These are phyloP conservation scores for Penicillium sp. DNA, from an alignment of 2,329 filamentous ascomycete genomes.

Conservation along the genomic window DNA sequence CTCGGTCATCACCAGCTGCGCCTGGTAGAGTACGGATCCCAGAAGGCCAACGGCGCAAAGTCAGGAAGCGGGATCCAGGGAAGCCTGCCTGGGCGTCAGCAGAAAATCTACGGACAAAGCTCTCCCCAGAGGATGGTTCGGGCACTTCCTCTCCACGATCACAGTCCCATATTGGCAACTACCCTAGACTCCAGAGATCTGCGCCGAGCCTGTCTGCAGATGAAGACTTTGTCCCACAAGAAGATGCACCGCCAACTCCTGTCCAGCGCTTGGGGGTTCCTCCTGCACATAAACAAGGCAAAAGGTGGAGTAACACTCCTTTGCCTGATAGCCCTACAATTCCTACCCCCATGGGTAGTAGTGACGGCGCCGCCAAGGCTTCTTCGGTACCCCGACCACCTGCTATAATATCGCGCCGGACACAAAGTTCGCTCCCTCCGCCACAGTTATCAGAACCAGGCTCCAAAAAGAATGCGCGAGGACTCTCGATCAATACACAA, in stretches of 20 bases:
- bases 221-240: slow-evolving; percentile 5
- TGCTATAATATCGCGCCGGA: slow-evolving; percentile 7
- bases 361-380: slow-evolving; percentile 4
- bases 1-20: slow-evolving; percentile 19
- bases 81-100: slow-evolving; percentile 23
- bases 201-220: slow-evolving; percentile 31
- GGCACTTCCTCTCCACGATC: slow-evolving; percentile 3
- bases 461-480: slow-evolving; percentile 39
- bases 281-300: slow-evolving; percentile 32
- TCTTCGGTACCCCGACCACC: slow-evolving; percentile 11
- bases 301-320: slow-evolving; percentile 32
- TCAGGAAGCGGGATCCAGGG: slow-evolving; percentile 9
- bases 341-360: slow-evolving; percentile 20
- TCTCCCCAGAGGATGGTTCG: slow-evolving; percentile 3
- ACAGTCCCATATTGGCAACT: slow-evolving; percentile 2
- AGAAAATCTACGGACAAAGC: slow-evolving; percentile 23
- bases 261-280: slow-evolving; percentile 31
- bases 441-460: slow-evolving; percentile 17
- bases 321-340: slow-evolving; percentile 38
- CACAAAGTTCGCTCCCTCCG: slow-evolving; percentile 11
- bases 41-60: slow-evolving; percentile 9
- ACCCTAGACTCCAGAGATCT: slow-evolving; percentile 32
- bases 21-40: slow-evolving; percentile 19
- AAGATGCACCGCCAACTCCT: slow-evolving; percentile 13
- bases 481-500: slow-evolving; percentile 43